These are phyloP conservation scores for Phialophora macrospora DNA, from an alignment of 2,329 filamentous ascomycete species.

Conservation along the genomic window DNA sequence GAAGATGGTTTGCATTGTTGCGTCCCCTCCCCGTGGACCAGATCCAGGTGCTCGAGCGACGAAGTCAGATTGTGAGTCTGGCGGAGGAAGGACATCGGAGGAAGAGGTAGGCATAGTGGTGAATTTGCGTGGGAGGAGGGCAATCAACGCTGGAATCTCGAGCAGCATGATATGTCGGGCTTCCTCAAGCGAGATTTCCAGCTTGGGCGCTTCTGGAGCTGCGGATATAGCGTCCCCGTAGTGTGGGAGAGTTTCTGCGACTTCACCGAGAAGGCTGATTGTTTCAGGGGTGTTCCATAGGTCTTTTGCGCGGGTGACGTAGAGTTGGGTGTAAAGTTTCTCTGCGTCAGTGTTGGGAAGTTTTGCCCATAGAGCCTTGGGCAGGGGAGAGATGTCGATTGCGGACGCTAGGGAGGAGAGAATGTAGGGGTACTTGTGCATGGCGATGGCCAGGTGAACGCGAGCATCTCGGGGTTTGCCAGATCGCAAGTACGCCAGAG, in stretches of 20 bases:
- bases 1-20: slow-evolving; percentile 34
- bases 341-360: slow-evolving; percentile 68
- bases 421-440: slow-evolving; percentile 80
- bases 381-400: slow-evolving; percentile 74
- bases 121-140: slow-evolving; percentile 68
- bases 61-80: slow-evolving; percentile 40
- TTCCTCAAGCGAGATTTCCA: slow-evolving; percentile 60
- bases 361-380: slow-evolving; percentile 81
- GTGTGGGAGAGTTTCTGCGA: slow-evolving; percentile 62
- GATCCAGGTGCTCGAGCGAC: slow-evolving; percentile 35
- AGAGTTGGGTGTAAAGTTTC: slow-evolving; percentile 74
- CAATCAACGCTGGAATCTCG: slow-evolving; percentile 72
- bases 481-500: slow-evolving; percentile 75
- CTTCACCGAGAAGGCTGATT: slow-evolving; percentile 69
- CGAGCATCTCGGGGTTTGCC: slow-evolving; percentile 70
- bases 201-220: slow-evolving; percentile 46
- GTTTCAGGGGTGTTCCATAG: slow-evolving; percentile 82
- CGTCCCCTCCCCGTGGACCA: slow-evolving; percentile 11
- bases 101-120: slow-evolving; percentile 70
- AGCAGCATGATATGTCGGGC: slow-evolving; percentile 80
- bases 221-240: slow-evolving; percentile 51
- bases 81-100: slow-evolving; percentile 81
- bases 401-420: slow-evolving; percentile 80
- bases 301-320: slow-evolving; percentile 76
- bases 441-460: slow-evolving; percentile 67